Conservation (phyloP, 2,329 filamentous ascomycete species). For the Lecanosticta acicola region DNA sequence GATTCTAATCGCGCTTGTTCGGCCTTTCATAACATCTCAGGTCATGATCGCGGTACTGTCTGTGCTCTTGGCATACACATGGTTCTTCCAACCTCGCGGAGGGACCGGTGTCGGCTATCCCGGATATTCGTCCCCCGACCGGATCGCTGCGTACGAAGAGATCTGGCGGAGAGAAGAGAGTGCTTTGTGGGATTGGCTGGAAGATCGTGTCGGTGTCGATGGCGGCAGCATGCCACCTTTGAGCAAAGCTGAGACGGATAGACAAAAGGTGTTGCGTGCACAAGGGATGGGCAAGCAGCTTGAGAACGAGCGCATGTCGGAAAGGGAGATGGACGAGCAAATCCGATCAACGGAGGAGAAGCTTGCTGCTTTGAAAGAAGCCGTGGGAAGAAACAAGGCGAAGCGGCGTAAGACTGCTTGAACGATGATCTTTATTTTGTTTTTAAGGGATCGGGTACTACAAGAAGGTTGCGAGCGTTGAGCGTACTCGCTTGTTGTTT, state of each 20-base stretch:
- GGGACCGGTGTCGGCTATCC: slow-evolving; percentile 35
- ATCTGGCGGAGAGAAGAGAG: slow-evolving; percentile 85
- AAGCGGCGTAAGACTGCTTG: slow-evolving; percentile 7
- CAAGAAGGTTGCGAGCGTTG: slow-evolving; percentile 12
- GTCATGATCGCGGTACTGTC: slow-evolving; percentile 70
- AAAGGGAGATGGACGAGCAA: slow-evolving; percentile 73
- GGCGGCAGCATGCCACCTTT: slow-evolving; percentile 31
- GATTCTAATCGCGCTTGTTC: slow-evolving; percentile 63
- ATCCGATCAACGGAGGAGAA: slow-evolving; percentile 84
- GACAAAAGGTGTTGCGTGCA: slow-evolving; percentile 26
- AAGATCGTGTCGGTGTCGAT: slow-evolving; percentile 74
- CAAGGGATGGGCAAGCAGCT: slow-evolving; percentile 25
- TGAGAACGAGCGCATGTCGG: slow-evolving; percentile 63
- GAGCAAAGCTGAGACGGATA: slow-evolving; percentile 18
- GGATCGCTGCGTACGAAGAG: slow-evolving; percentile 81
- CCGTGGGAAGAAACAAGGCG: slow-evolving; percentile 56
- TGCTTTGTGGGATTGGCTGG: slow-evolving; percentile 88
- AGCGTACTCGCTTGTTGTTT: slow-evolving; percentile 21
- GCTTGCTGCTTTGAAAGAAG: slow-evolving; percentile 67
- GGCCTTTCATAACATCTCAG: slow-evolving; percentile 68
- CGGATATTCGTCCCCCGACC: slow-evolving; percentile 51
- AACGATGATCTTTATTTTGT: neutral
- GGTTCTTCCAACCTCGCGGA: slow-evolving; percentile 44
- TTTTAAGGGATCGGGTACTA: slow-evolving; percentile 3
- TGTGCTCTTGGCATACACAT: slow-evolving; percentile 66